Conservation (phyloP, 78 protist genomes). For the Cyanophora paradoxa region DNA sequence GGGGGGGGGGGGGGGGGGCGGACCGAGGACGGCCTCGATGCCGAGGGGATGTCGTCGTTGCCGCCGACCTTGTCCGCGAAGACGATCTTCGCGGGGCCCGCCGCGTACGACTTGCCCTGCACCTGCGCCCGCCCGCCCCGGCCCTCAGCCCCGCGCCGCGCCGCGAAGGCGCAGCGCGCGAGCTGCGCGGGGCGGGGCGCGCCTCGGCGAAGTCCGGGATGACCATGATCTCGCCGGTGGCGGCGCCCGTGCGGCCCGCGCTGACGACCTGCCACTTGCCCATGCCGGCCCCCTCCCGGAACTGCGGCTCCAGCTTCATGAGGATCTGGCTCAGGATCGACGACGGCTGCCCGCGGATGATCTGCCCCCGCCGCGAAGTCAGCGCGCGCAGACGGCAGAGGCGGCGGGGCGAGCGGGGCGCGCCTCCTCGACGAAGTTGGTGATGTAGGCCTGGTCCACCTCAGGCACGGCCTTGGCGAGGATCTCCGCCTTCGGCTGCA, state of each 20-base stretch:
- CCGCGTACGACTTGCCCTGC: neutral
- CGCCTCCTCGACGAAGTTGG: slow-evolving; percentile 14
- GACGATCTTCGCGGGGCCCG: neutral
- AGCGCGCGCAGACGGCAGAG: too few relatives aligned
- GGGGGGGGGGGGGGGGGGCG: neutral
- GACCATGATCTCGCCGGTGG: too few relatives aligned
- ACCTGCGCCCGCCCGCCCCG: neutral
- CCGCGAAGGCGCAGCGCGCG: too few relatives aligned
- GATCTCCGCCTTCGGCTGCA: slow-evolving; percentile 7
- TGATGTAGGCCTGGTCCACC: neutral
- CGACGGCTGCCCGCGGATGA: neutral
- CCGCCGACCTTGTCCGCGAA: neutral
- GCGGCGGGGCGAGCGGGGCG: too few relatives aligned
- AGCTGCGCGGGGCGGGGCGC: too few relatives aligned
- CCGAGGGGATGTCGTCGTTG: slow-evolving; percentile 13
- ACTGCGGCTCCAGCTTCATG: neutral
- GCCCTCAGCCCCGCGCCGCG: neutral
- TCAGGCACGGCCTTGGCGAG: neutral
- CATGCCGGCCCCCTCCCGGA: neutral
- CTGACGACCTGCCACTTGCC: slow-evolving; percentile 3
- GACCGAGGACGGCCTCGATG: neutral
- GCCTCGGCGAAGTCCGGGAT: too few relatives aligned
- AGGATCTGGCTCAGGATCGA: neutral
- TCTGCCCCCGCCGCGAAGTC: too few relatives aligned
- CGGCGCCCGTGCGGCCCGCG: neutral